Evolutionary conservation across 2,329 filamentous ascomycete species (phyloP).

Genomic region (Didymella lethalis): DNA sequence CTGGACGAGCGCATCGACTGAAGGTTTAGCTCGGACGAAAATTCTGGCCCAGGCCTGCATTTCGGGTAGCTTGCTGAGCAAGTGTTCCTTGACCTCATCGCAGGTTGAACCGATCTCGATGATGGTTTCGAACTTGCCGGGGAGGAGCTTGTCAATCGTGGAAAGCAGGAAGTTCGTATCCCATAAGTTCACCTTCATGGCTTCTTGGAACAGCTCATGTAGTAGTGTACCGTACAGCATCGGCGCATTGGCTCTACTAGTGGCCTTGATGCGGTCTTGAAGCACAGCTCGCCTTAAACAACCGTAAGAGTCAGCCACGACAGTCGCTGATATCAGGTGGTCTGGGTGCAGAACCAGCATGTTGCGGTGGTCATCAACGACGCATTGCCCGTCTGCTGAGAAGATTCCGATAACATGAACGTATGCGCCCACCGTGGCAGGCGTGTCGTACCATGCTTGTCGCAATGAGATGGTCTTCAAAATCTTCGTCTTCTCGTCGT

Average conservation of each 20-base stretch:
- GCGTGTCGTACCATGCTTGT: slow-evolving; percentile 85
- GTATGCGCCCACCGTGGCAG: slow-evolving; percentile 75
- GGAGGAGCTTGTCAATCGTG: slow-evolving; percentile 73
- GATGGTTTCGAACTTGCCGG: slow-evolving; percentile 83
- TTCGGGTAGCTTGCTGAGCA: slow-evolving; percentile 83
- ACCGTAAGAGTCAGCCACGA: slow-evolving; percentile 94
- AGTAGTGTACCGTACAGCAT: slow-evolving; percentile 93
- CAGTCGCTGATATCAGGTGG: slow-evolving; percentile 92
- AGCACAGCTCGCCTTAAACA: slow-evolving; percentile 91
- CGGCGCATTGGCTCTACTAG: slow-evolving; percentile 77
- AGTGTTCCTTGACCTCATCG: slow-evolving; percentile 76
- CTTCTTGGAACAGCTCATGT: slow-evolving; percentile 94
- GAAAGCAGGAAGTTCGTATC: slow-evolving; percentile 70
- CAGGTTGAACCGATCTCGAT: slow-evolving; percentile 84
- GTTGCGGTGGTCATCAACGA: slow-evolving; percentile 82
- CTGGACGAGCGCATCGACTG: slow-evolving; percentile 76
- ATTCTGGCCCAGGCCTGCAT: slow-evolving; percentile 82
- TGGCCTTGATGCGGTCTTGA: slow-evolving; percentile 93
- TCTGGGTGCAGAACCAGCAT: slow-evolving; percentile 94
- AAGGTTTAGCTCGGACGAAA: slow-evolving; percentile 77
- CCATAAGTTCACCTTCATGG: slow-evolving; percentile 84
- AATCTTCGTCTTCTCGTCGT: slow-evolving; percentile 74
- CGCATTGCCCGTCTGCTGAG: slow-evolving; percentile 71
- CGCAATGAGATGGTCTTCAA: slow-evolving; percentile 77
- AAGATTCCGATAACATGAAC: slow-evolving; percentile 89